Base-by-base conservation (phyloP, 441 rosid species). In the Adansonia rubrostipa region DNA sequence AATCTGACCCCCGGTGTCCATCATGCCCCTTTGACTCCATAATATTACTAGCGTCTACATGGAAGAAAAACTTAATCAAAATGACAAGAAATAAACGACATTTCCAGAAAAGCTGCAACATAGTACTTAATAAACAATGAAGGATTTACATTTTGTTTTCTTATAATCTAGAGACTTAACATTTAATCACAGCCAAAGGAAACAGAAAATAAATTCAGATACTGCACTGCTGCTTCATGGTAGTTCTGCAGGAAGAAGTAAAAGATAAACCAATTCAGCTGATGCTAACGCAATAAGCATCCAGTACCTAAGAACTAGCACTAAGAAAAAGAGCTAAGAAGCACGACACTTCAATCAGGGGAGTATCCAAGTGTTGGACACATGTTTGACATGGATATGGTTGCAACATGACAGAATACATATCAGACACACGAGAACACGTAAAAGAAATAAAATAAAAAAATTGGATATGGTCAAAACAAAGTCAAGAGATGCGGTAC, bases 41-140 rank as follows among this genome's bases (percentile, higher is more conserved):
- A 67, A 58, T 67, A 71, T 80, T 84, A 83, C 83, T 79, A 74
- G 70, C 58, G 86, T 87, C 97, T 90, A 87, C 89, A 88, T 40
- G 58, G 58, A 78, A 79, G 78, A 89, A 79, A 57, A 71, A 75
- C 75, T 53, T 69, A 58, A 83, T 85, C 83, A 86, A 82, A 64
- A 81, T 56, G 80, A 54, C 69, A 66, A 74, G 47, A 48, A 20
- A 45, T n/a, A 28, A 28, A 4, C 7, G 6, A 54, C 28, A 63
- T 17, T 75, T 70, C 40, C 36, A 33, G 36, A 33, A 33, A 33
- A 33, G 36, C 36, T 33, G 36, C 36, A 33, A 33, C 0, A 33
- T 33, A 33, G 36, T 33, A 3, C 36, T 33, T 33, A 33, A 33
- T 33, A 33, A 33, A 33, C 36, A 33, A 33, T 33, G 36, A 33